Evolutionary conservation across 2,329 filamentous ascomycete species (phyloP).

Genomic region (Capronia epimyces): DNA sequence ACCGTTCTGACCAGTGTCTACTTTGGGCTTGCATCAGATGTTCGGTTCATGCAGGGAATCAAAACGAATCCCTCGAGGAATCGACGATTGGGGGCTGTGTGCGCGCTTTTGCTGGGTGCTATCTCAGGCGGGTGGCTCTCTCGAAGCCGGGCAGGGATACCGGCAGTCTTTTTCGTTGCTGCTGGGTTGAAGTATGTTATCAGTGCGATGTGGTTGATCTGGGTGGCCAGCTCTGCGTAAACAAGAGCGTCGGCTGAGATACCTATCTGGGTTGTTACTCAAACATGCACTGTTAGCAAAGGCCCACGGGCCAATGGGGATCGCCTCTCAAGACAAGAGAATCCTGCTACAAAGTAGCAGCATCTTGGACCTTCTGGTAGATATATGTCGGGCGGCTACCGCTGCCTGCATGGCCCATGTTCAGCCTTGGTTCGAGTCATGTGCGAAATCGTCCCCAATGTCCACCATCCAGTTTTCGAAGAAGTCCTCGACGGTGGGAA

Average conservation of each 20-base stretch:
- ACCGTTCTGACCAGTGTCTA: conserved; percentile 44
- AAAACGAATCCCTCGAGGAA: conserved; percentile 38
- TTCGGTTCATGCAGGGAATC: conserved; percentile 31
- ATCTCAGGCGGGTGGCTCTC: conserved; percentile 37
- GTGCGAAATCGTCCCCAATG: background rate
- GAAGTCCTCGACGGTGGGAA: background rate
- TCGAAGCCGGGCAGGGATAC: conserved; percentile 38
- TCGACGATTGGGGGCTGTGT: conserved; percentile 35
- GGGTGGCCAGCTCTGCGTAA: conserved; percentile 22
- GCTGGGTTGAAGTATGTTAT: conserved; percentile 38
- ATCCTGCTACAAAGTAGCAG: too few species aligned
- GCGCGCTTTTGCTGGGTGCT: conserved; percentile 37
- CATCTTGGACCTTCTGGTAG: too few species aligned
- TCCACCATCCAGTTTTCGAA: background rate
- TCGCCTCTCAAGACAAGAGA: too few species aligned
- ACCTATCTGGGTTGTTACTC: too few species aligned
- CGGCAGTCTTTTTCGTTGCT: conserved; percentile 39
- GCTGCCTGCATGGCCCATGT: too few species aligned
- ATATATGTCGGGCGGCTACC: too few species aligned
- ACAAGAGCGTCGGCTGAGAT: too few species aligned
- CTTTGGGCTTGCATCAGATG: conserved; percentile 42
- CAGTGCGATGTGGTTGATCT: conserved; percentile 37
- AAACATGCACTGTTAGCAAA: too few species aligned
- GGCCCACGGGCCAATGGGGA: too few species aligned
- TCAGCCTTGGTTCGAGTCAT: background rate